phyloP scores from a whole-genome alignment of 176 grass and related monocot genomes.

The Neostapfia colusana region DNA sequence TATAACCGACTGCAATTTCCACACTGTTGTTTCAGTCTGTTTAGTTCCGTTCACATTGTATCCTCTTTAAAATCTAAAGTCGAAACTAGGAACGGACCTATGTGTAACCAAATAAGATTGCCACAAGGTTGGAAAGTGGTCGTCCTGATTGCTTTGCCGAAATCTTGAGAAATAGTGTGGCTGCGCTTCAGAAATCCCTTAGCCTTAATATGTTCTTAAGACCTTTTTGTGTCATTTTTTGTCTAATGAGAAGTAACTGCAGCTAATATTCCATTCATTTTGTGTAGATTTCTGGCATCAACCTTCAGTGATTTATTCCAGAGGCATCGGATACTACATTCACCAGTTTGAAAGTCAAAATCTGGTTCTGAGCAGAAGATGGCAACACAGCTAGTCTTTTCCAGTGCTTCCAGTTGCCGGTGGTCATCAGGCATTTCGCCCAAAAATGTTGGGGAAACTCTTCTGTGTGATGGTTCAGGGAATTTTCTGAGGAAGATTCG shows the following conservation, averaged over 20 bases:
- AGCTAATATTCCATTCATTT: neutral
- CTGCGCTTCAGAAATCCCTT: neutral
- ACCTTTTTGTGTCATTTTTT: neutral
- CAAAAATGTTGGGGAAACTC: slow-evolving; percentile 3
- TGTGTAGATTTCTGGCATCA: neutral
- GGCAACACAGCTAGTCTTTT: slow-evolving; percentile 30
- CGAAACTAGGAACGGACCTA: no score
- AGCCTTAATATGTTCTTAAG: neutral
- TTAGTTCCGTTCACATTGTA: no score
- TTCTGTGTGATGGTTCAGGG: neutral
- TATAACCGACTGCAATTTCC: no score
- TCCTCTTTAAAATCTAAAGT: no score
- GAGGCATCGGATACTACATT: neutral
- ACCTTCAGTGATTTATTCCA: neutral
- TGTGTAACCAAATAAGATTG: no score
- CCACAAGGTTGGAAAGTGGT: neutral
- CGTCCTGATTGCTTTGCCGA: neutral
- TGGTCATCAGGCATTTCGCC: slow-evolving; percentile 12
- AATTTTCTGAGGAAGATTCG: slow-evolving; percentile 29
- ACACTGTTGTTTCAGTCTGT: no score
- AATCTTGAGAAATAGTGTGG: neutral
- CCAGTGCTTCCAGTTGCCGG: slow-evolving; percentile 6
- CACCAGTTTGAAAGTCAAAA: neutral
- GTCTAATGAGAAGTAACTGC: neutral
- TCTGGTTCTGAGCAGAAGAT: slow-evolving; percentile 18